A percentile compares a stretch with the other conserved stretches of the same genome.
Evolutionary conservation across 2,329 filamentous ascomycete species (phyloP).

Genomic region (Huntiella moniliformis): DNA sequence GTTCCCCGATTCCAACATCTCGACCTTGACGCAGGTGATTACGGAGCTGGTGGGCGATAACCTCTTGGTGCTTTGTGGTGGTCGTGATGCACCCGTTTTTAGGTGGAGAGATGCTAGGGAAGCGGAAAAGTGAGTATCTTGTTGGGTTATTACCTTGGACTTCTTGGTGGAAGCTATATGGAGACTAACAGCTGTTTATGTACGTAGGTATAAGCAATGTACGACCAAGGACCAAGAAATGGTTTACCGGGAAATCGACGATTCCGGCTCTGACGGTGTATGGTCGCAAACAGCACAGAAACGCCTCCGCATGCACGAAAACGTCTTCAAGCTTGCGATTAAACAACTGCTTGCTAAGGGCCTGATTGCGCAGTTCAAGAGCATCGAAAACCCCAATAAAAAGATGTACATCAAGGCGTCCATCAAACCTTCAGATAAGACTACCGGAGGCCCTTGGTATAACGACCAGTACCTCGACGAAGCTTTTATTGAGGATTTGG

Average conservation of each 20-base stretch:
- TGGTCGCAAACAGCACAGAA: conserved; percentile 77
- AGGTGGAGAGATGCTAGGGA: conserved; percentile 39
- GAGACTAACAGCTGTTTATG: too few species aligned
- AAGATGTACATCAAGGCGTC: conserved; percentile 92
- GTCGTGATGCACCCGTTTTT: conserved; percentile 30
- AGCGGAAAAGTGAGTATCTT: conserved; percentile 35
- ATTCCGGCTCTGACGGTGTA: conserved; percentile 65
- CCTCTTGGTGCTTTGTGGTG: conserved; percentile 32
- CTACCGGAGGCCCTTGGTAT: conserved; percentile 89
- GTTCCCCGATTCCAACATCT: conserved; percentile 36
- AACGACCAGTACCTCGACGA: conserved; percentile 79
- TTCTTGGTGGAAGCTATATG: background rate
- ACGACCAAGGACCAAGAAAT: conserved; percentile 57
- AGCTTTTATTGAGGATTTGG: conserved; percentile 64
- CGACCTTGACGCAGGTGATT: conserved; percentile 34
- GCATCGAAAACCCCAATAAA: conserved; percentile 72
- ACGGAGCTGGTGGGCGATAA: conserved; percentile 41
- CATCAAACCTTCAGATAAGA: conserved; percentile 69
- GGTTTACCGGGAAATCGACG: conserved; percentile 79
- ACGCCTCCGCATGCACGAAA: conserved; percentile 67
- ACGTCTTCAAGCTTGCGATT: conserved; percentile 59
- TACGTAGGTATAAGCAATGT: conserved; percentile 35
- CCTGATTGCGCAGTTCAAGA: conserved; percentile 77
- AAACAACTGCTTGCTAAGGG: conserved; percentile 68
- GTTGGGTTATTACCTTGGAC: background rate